Evolutionary conservation across 2,329 filamentous ascomycete genomes (phyloP), one percentile per base, ranked within the genome.

Genomic region (Xylariaceae sp.): DNA sequence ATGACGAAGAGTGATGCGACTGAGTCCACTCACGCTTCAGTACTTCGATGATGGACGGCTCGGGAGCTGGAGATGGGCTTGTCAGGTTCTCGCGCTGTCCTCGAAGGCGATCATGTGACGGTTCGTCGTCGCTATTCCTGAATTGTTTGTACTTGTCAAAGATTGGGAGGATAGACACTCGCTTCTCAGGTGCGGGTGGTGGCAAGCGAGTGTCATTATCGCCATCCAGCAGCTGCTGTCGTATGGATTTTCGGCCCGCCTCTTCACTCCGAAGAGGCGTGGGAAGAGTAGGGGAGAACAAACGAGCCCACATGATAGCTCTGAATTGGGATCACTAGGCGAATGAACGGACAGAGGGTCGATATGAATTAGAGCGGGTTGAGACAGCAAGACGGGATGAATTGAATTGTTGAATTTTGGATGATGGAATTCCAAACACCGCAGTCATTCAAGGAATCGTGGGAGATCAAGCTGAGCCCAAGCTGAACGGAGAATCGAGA

Each of bases 131-230:
- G 18, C 64, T 60, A 11, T 2, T 53, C 17, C 42, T 55, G 47
- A 7, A 42, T 49, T 17, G 56, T 51, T 61, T 65, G 50, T 63
- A 62, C 15, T 56, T 66, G 35, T 68, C 60, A 34, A 70, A 67
- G 23, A 68, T 48, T 17, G 66, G 55, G 3, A 57, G 57, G 23
- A 66, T 50, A 9, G 64, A 64, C 4, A 53, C 35, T 18, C 57
- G 62, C 48, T 54, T 65, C 48, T 69, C 67, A 1, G 58, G 61
- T 3, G 57, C 60, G 1, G 55, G 63, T 3, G 60, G 60, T 3
- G 61, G 61, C 8, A 9, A 51, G 17, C 30, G 58, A 2, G 53
- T 37, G 48, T 50, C 53, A 5, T 60, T 57, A 8, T 62, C 56
- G 15, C 66, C 61, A 49, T 64, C 62, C 42, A 59, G 17, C 1